These are phyloP conservation scores for Mortierella sp. DNA, from an alignment of 371 early-diverging fungal genomes.

Conservation along the genomic window DNA sequence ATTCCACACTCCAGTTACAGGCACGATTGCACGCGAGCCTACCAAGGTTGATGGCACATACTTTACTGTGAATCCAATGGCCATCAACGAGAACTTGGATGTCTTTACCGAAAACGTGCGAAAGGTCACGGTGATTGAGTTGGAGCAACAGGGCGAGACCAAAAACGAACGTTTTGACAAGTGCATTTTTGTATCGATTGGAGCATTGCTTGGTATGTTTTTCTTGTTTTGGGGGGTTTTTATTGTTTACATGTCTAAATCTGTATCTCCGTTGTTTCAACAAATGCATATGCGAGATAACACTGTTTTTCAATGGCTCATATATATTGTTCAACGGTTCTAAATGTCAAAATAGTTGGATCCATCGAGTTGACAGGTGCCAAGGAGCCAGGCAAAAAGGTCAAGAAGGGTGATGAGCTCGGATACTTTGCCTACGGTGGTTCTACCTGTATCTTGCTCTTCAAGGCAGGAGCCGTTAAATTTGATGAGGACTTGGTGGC, in stretches of 20 bases:
- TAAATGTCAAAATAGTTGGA: slow-evolving; percentile 51
- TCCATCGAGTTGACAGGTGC: slow-evolving; percentile 63
- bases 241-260: not conserved
- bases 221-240: slow-evolving; percentile 6
- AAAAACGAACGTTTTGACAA: slow-evolving; percentile 23
- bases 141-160: slow-evolving; percentile 34
- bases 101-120: slow-evolving; percentile 67
- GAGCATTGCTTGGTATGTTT: slow-evolving; percentile 55
- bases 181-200: slow-evolving; percentile 61
- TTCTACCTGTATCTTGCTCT: slow-evolving; percentile 73
- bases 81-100: slow-evolving; percentile 58
- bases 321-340: not conserved
- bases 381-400: slow-evolving; percentile 37
- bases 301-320: not conserved
- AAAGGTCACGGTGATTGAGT: slow-evolving; percentile 39
- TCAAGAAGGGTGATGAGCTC: slow-evolving; percentile 72
- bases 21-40: slow-evolving; percentile 53
- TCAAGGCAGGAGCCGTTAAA: slow-evolving; percentile 65
- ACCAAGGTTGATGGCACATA: slow-evolving; percentile 28
- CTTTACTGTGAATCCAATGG: slow-evolving; percentile 62
- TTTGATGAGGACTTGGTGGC: slow-evolving; percentile 74
- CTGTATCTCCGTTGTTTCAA: not conserved
- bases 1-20: slow-evolving; percentile 78
- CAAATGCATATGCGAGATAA: not conserved
- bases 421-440: slow-evolving; percentile 79